Conservation (phyloP, 1,139 yeast species). For the Blastobotrys aristatus region DNA sequence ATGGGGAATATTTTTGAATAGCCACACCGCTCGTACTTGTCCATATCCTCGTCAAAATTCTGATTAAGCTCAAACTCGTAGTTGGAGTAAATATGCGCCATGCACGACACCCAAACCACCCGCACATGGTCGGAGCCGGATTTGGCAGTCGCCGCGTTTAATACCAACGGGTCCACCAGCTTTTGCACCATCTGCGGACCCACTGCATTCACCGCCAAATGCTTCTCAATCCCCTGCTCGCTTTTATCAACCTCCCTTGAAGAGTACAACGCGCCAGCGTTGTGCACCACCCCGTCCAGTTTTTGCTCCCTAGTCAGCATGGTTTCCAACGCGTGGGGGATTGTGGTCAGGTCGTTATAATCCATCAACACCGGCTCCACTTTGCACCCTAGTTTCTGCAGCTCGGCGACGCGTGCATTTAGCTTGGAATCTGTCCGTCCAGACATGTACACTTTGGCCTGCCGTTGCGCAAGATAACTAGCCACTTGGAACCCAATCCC, state of each 20-base stretch:
- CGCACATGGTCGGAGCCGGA: conserved; percentile 25
- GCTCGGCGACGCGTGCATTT: background rate
- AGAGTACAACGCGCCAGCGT: conserved; percentile 47
- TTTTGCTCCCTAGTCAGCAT: conserved; percentile 28
- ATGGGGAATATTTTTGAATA: conserved; percentile 47
- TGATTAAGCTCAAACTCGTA: conserved; percentile 24
- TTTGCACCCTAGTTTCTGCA: background rate
- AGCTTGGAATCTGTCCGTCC: conserved; percentile 17
- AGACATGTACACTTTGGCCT: conserved; percentile 42
- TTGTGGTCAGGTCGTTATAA: conserved; percentile 42
- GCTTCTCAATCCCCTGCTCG: conserved; percentile 45
- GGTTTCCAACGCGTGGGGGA: conserved; percentile 40
- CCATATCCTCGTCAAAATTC: conserved; percentile 6
- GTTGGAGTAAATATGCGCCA: conserved; percentile 13
- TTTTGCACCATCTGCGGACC: conserved; percentile 49
- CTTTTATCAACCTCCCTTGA: conserved; percentile 29
- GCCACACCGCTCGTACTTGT: conserved; percentile 33
- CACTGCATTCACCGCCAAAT: conserved; percentile 47
- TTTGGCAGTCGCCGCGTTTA: conserved; percentile 36
- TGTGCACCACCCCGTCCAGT: conserved; percentile 33
- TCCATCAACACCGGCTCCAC: conserved; percentile 32
- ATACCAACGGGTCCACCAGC: conserved; percentile 42
- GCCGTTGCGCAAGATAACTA: conserved; percentile 39
- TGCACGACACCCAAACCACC: conserved; percentile 43
- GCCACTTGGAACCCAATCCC: conserved; percentile 43